Evolutionary conservation across 768 basidiomycete genomes (phyloP).

Genomic region (Tricholomella constricta): DNA sequence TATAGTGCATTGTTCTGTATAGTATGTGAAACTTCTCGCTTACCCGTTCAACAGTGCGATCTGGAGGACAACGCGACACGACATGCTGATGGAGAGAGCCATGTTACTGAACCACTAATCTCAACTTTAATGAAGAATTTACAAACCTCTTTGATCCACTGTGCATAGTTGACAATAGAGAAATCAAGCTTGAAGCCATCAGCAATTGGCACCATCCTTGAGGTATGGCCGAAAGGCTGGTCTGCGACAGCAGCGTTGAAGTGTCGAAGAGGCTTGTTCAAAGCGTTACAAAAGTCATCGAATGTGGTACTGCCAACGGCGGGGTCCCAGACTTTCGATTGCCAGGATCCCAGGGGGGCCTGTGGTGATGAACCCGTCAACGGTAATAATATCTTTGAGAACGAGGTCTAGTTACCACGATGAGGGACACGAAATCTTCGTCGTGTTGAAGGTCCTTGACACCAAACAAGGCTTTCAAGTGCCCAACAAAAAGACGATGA

Average conservation of each 20-base stretch:
- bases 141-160: slow-evolving; percentile 71
- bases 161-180: slow-evolving; percentile 70
- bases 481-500: slow-evolving; percentile 42
- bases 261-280: slow-evolving; percentile 48
- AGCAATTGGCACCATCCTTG: slow-evolving; percentile 48
- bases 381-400: neutral
- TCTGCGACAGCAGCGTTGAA: slow-evolving; percentile 30
- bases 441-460: slow-evolving; percentile 67
- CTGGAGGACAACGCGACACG: slow-evolving; percentile 60
- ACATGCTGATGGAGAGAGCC: slow-evolving; percentile 40
- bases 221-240: slow-evolving; percentile 50
- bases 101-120: too few species aligned
- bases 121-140: neutral
- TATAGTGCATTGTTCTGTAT: too few species aligned
- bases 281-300: slow-evolving; percentile 64
- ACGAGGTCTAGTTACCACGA: slow-evolving; percentile 53
- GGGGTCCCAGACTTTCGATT: slow-evolving; percentile 87
- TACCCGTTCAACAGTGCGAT: slow-evolving; percentile 36
- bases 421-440: slow-evolving; percentile 73
- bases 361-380: slow-evolving; percentile 26
- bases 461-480: slow-evolving; percentile 78
- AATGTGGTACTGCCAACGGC: slow-evolving; percentile 60
- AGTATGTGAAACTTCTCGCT: slow-evolving; percentile 12
- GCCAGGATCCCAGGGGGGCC: slow-evolving; percentile 73
- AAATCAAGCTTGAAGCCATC: slow-evolving; percentile 55